Percentiles rank a stretch among this genome's conserved stretches.
These are phyloP conservation scores for Aspergillus aculeatinus DNA, from an alignment of 2,329 filamentous ascomycete species.

Conservation along the genomic window DNA sequence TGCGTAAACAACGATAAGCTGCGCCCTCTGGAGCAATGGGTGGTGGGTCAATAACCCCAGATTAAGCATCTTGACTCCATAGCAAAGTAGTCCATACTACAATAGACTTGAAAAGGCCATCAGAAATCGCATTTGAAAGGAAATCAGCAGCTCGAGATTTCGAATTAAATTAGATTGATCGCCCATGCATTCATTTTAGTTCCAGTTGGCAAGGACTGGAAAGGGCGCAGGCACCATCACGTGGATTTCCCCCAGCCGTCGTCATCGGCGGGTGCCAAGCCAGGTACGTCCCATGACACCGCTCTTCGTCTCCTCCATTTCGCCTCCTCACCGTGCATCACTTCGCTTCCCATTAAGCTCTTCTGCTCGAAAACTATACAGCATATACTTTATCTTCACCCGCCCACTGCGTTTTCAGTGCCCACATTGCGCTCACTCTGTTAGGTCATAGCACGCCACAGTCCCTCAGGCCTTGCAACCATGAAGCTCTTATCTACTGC, in stretches of 20 bases:
- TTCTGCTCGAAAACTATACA: neutral
- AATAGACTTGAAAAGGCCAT: neutral
- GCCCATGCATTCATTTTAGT: neutral
- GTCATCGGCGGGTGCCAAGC: constrained; percentile 6
- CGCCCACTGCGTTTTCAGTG: neutral
- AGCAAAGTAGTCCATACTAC: neutral
- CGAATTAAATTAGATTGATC: neutral
- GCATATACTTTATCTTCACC: neutral
- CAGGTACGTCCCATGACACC: constrained; percentile 17
- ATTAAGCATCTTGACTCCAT: neutral
- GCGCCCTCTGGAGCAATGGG: neutral
- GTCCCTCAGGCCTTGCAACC: constrained; percentile 6
- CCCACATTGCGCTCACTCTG: neutral
- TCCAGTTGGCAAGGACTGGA: neutral
- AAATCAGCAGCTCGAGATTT: neutral
- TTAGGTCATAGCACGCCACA: neutral
- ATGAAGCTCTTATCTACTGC: constrained; percentile 45
- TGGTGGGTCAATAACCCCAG: neutral
- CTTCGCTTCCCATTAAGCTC: neutral
- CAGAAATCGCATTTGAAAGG: neutral
- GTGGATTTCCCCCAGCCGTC: constrained; percentile 1
- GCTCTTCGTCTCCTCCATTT: constrained; percentile 11
- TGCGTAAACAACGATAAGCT: neutral
- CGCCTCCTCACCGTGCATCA: constrained; percentile 1
- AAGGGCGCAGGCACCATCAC: constrained; percentile 4